A percentile compares a stretch with the other conserved stretches of the same genome.
These are phyloP conservation scores for Neopestalotiopsis sp. DNA, from an alignment of 2,329 filamentous ascomycete genomes.

Conservation along the genomic window DNA sequence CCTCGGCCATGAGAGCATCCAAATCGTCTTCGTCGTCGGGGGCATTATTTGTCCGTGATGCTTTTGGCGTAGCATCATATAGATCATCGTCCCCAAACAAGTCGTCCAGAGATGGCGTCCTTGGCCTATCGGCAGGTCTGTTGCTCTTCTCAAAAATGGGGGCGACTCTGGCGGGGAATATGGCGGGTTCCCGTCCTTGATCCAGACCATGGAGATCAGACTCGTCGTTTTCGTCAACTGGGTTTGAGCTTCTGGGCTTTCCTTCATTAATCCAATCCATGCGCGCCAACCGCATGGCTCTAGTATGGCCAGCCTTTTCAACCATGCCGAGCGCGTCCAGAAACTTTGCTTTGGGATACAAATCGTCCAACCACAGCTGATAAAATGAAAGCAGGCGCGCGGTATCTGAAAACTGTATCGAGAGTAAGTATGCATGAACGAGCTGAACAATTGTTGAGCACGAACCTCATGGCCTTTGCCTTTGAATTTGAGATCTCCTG, in stretches of 20 bases:
- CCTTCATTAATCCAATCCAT: slow-evolving; percentile 85
- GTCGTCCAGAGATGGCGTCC: slow-evolving; percentile 40
- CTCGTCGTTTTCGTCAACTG: slow-evolving; percentile 38
- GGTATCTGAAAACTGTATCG: slow-evolving; percentile 77
- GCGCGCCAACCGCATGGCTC: slow-evolving; percentile 74
- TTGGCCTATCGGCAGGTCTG: slow-evolving; percentile 33
- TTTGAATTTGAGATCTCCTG: slow-evolving; percentile 78
- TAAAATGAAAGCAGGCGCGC: slow-evolving; percentile 85
- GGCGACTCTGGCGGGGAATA: slow-evolving; percentile 40
- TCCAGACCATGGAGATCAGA: slow-evolving; percentile 34
- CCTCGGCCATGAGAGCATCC: slow-evolving; percentile 34
- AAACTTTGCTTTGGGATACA: slow-evolving; percentile 95
- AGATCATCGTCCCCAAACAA: slow-evolving; percentile 56
- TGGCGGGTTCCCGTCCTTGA: slow-evolving; percentile 34
- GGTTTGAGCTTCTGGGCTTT: slow-evolving; percentile 53
- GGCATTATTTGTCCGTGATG: slow-evolving; percentile 24
- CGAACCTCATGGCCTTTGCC: slow-evolving; percentile 91
- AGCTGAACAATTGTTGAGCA: not conserved
- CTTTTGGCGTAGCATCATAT: slow-evolving; percentile 59
- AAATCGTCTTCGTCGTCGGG: slow-evolving; percentile 38
- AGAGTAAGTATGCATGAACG: not conserved
- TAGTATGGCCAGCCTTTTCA: slow-evolving; percentile 90
- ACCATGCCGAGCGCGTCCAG: slow-evolving; percentile 88
- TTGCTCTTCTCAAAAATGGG: slow-evolving; percentile 43
- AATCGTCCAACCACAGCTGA: slow-evolving; percentile 94